Conservation (phyloP, 1,139 yeast genomes). For the Hanseniaspora uvarum region DNA sequence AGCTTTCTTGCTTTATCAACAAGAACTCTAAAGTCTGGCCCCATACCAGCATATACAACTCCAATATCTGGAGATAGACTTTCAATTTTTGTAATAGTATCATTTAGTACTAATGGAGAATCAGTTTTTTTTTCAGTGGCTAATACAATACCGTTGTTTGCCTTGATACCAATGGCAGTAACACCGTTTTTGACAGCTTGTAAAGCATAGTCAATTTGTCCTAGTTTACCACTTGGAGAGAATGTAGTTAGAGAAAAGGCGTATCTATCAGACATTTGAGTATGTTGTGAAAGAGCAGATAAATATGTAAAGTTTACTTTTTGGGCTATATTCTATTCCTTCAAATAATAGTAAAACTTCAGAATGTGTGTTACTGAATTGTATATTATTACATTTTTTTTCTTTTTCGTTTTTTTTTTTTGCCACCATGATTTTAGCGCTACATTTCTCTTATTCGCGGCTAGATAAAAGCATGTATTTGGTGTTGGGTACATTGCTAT, state of each 20-base stretch:
- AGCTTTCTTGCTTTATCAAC: constrained; percentile 88
- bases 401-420: constrained; percentile 18
- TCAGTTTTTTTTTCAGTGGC: constrained; percentile 92
- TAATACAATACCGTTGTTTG: constrained; percentile 89
- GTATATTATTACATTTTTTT: constrained; percentile 18
- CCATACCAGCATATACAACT: constrained; percentile 97
- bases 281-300: background rate
- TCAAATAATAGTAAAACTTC: too few relatives aligned
- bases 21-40: constrained; percentile 92
- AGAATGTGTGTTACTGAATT: too few relatives aligned
- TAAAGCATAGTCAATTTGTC: constrained; percentile 94
- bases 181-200: constrained; percentile 98
- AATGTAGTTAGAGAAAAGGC: constrained; percentile 94
- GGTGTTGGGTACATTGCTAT: background rate
- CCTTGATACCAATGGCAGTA: constrained; percentile 90
- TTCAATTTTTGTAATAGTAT: constrained; percentile 68
- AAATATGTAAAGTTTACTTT: background rate
- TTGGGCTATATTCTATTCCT: too few relatives aligned
- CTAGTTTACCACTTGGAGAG: constrained; percentile 95
- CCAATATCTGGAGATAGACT: constrained; percentile 90
- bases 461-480: background rate
- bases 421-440: constrained; percentile 25
- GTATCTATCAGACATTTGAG: constrained; percentile 74
- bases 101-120: constrained; percentile 66
- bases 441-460: background rate